Evolutionary conservation across 257 asterid genomes (phyloP).

Genomic region (Phtheirospermum japonicum): DNA sequence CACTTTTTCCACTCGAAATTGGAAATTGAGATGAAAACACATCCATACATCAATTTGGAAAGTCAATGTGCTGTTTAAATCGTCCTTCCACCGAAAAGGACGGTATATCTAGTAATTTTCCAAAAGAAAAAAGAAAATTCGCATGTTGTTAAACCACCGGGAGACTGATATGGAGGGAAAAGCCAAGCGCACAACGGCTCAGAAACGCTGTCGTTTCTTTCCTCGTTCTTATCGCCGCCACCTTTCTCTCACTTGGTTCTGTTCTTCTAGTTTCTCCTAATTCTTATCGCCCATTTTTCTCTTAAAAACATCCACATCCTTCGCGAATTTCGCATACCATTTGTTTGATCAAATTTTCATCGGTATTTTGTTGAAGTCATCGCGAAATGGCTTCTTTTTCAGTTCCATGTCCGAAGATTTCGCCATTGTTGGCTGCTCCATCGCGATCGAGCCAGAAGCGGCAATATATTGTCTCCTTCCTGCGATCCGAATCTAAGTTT

Average conservation of each 20-base stretch:
- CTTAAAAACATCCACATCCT: conserved; percentile 24
- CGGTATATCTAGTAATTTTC: too few species aligned
- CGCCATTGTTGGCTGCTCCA: conserved; percentile 37
- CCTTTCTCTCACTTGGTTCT: conserved; percentile 3
- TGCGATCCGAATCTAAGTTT: conserved; percentile 39
- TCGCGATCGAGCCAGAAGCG: conserved; percentile 31
- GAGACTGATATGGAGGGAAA: conserved; percentile 45
- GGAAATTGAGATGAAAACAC: too few species aligned
- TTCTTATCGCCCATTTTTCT: conserved; percentile 38
- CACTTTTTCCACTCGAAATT: too few species aligned
- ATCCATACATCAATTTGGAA: too few species aligned
- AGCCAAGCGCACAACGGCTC: conserved; percentile 9
- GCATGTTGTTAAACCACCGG: too few species aligned
- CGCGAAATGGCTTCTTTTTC: conserved; percentile 48
- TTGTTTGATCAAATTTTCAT: not conserved
- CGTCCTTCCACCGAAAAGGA: too few species aligned
- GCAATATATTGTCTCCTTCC: conserved; percentile 32
- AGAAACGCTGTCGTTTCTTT: conserved; percentile 31
- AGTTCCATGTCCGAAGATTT: conserved; percentile 44
- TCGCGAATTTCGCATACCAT: conserved; percentile 1
- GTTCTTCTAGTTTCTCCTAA: conserved; percentile 25
- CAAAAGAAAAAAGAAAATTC: too few species aligned
- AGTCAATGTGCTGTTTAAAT: too few species aligned
- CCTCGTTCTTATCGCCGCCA: conserved; percentile 47
- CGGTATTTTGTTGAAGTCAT: conserved; percentile 1